Percentiles rank a stretch among this genome's conserved stretches.
These are phyloP conservation scores for Talaromyces sp. DNA, from an alignment of 2,329 filamentous ascomycete species.

Conservation along the genomic window DNA sequence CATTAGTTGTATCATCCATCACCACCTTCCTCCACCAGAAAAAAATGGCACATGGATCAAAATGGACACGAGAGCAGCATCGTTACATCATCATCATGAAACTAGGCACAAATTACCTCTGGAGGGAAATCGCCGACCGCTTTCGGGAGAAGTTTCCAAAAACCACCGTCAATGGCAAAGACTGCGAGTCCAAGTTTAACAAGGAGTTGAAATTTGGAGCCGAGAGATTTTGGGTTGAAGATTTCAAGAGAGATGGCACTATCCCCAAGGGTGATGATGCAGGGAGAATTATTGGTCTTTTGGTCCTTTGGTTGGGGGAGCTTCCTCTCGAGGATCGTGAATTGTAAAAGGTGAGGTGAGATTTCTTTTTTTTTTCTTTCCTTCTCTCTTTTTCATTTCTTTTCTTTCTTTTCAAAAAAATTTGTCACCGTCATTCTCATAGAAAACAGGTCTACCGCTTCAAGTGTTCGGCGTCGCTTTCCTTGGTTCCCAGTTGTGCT, in stretches of 20 bases:
- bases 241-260: background rate
- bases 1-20: background rate
- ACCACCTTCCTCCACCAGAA: background rate
- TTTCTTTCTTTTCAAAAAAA: background rate
- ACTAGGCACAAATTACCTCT: background rate
- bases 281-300: background rate
- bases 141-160: background rate
- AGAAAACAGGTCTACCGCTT: constrained; percentile 20
- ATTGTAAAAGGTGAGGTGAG: constrained; percentile 1
- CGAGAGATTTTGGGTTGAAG: background rate
- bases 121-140: background rate
- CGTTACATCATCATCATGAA: constrained; percentile 5
- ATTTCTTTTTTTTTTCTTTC: background rate
- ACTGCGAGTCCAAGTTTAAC: constrained; percentile 8
- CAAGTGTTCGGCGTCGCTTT: constrained; percentile 73
- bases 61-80: constrained; percentile 1
- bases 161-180: background rate
- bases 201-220: constrained; percentile 6
- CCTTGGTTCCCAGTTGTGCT: constrained; percentile 80
- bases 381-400: background rate
- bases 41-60: constrained; percentile 8
- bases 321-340: background rate
- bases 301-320: background rate
- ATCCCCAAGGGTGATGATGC: background rate
- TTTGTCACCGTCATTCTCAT: background rate